Base-by-base conservation (phyloP, 1,139 yeast genomes). In the Saccharomyces hybrid region DNA sequence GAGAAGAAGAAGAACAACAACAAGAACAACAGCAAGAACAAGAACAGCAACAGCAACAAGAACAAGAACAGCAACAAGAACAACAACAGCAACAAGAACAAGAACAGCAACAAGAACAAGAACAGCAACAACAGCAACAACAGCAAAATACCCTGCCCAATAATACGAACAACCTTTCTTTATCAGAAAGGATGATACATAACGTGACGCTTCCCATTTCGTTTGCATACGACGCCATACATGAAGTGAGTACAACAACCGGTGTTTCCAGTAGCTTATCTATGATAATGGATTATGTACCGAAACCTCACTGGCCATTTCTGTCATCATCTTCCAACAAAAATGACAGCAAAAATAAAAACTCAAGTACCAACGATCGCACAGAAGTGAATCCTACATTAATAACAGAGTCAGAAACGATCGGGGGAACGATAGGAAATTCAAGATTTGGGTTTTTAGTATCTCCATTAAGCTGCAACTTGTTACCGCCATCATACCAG, bases 171-270 rank as follows among this genome's bases (percentile, higher is more conserved):
- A 24, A 16, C 9, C 24, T 16, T 11, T 38, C 44, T 8, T 19
- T 38, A 9, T 38, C 44, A 7, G 44, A 38, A 38, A 38, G 44
- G 19, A 16, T 38, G 44, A 16, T 38, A 9, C 68, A 66, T 52
- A 69, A 69, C 54, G 52, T 68, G 19, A 58, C 68, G 2, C 53
- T 68, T 28, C 72, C 72, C 1, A 56, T 68, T 16, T 55, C 68
- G 1, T 64, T 69, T 52, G 69, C 71, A 28, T 66, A 65, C 46
- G 72, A 69, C 56, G 65, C 70, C 2, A 62, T 68, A 11, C 70
- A 66, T 42, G 72, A 69, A 50, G 66, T 69, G n/a, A 70, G 72
- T n/a, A 54, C 57, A 3, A 65, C 70, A 21, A 62, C 71, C 0
- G 72, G 71, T 2, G 62, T 69, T 4, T 59, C 69, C 2, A 61